A percentile compares a stretch with the other conserved stretches of the same genome.
Conservation (phyloP, 495 filamentous ascomycete species). For the Neurospora sp. region DNA sequence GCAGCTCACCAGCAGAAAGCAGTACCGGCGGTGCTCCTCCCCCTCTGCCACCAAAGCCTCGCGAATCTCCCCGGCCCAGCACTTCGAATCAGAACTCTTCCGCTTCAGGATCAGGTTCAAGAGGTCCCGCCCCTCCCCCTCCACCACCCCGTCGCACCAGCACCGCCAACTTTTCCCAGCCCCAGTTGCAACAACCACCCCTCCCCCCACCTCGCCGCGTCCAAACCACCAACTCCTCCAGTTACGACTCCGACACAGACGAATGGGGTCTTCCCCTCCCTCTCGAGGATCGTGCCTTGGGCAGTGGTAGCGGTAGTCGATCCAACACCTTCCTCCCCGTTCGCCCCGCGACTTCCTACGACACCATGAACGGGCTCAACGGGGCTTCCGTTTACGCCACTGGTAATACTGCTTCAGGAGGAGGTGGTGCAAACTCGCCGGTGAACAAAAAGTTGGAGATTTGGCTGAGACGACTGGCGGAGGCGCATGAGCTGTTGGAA, state of each 20-base stretch:
- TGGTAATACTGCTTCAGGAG: not conserved
- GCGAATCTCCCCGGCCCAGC: not conserved
- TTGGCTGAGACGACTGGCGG: constrained; percentile 70
- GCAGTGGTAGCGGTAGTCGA: not conserved
- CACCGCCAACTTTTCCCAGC: constrained; percentile 9
- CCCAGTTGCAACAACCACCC: constrained; percentile 1
- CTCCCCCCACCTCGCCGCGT: constrained; percentile 2
- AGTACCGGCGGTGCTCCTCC: constrained; percentile 1
- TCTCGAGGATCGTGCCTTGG: not conserved
- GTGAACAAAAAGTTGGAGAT: constrained; percentile 71
- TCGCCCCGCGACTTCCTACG: not conserved
- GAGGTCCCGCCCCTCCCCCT: constrained; percentile 3
- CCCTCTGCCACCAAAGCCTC: not conserved
- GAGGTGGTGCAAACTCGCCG: constrained; percentile 6
- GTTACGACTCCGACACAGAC: not conserved
- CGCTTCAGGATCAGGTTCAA: not conserved
- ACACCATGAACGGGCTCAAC: constrained; percentile 5
- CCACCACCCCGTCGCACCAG: constrained; percentile 7
- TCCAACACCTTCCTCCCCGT: not conserved
- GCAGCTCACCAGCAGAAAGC: constrained; percentile 25
- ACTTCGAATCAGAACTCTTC: not conserved
- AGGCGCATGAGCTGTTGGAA: constrained; percentile 61
- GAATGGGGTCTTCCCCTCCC: not conserved
- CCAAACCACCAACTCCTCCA: constrained; percentile 18
- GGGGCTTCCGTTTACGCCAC: not conserved